Conservation (phyloP, 495 filamentous ascomycete species). For the Penicillium waksmanii region DNA sequence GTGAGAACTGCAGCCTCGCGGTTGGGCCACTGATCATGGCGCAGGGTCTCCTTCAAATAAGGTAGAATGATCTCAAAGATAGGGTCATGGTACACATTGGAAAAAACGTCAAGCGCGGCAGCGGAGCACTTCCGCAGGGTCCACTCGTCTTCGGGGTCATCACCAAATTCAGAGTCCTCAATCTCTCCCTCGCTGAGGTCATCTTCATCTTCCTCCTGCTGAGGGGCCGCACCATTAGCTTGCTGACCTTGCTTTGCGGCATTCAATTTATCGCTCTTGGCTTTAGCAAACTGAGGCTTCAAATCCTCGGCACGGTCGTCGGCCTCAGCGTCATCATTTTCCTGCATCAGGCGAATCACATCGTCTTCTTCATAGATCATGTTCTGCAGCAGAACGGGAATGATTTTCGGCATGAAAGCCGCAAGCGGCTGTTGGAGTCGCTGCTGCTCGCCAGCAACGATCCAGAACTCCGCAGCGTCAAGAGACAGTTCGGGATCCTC, state of each 20-base stretch:
- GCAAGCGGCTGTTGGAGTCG: slow-evolving; percentile 71
- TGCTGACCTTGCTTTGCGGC: slow-evolving; percentile 50
- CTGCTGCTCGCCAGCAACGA: slow-evolving; percentile 87
- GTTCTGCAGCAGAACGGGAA: slow-evolving; percentile 87
- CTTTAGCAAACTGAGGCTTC: slow-evolving; percentile 89
- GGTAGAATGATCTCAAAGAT: slow-evolving; percentile 92
- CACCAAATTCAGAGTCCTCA: slow-evolving; percentile 70
- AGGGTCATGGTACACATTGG: slow-evolving; percentile 81
- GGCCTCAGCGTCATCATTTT: slow-evolving; percentile 86
- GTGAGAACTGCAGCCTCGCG: slow-evolving; percentile 95
- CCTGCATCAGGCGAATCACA: slow-evolving; percentile 77
- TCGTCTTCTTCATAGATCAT: slow-evolving; percentile 98
- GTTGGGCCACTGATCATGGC: slow-evolving; percentile 86
- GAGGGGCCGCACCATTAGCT: slow-evolving; percentile 54
- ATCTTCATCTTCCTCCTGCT: slow-evolving; percentile 58
- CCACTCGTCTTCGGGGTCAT: slow-evolving; percentile 91
- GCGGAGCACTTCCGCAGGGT: slow-evolving; percentile 97
- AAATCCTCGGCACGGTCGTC: slow-evolving; percentile 92
- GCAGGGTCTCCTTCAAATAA: slow-evolving; percentile 88
- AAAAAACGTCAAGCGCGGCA: slow-evolving; percentile 91
- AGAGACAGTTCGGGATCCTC: slow-evolving; percentile 90
- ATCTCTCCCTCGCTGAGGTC: slow-evolving; percentile 90
- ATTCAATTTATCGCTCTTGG: slow-evolving; percentile 56
- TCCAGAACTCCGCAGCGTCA: slow-evolving; percentile 97
- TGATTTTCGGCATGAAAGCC: slow-evolving; percentile 80